phyloP scores from a whole-genome alignment of 1,284 basidiomycete species.

The Xerocomus minutiporus region DNA sequence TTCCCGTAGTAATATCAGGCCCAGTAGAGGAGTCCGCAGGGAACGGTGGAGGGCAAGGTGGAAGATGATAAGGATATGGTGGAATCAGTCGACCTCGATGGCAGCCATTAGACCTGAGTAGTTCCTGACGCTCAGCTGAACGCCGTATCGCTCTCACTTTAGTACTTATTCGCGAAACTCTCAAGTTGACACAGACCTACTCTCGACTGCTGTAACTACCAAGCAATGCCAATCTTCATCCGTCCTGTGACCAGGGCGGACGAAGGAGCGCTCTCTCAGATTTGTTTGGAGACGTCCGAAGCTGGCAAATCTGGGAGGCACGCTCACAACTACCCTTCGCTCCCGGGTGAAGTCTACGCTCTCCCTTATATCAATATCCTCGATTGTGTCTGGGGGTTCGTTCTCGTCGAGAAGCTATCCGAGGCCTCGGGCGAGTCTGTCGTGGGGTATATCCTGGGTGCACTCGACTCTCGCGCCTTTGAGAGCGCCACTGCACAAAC shows the following conservation, averaged over 20 bases:
- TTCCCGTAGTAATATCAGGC: constrained; percentile 27
- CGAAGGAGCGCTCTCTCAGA: constrained; percentile 52
- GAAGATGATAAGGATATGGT: constrained; percentile 18
- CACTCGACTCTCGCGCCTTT: constrained; percentile 29
- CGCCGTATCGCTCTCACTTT: no score
- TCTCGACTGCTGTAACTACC: background rate
- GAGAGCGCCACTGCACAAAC: constrained; percentile 21
- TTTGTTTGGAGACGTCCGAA: constrained; percentile 70
- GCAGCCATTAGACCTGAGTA: background rate
- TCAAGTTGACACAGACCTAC: background rate
- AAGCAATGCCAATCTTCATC: constrained; percentile 45
- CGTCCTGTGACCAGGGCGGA: constrained; percentile 55
- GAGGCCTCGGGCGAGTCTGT: constrained; percentile 29
- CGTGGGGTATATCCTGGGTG: constrained; percentile 28
- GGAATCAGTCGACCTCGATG: background rate
- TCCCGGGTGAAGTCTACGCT: constrained; percentile 66
- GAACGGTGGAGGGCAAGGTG: constrained; percentile 22
- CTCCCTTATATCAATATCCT: constrained; percentile 65
- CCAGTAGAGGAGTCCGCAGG: constrained; percentile 26
- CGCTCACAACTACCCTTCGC: constrained; percentile 56
- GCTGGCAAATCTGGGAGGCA: constrained; percentile 62
- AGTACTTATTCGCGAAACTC: no score
- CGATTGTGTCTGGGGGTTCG: constrained; percentile 65
- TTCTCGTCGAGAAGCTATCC: constrained; percentile 51
- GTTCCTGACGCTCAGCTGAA: background rate